Conservation (phyloP, 1,284 basidiomycete genomes). For the Fistulinella cinereoalba region DNA sequence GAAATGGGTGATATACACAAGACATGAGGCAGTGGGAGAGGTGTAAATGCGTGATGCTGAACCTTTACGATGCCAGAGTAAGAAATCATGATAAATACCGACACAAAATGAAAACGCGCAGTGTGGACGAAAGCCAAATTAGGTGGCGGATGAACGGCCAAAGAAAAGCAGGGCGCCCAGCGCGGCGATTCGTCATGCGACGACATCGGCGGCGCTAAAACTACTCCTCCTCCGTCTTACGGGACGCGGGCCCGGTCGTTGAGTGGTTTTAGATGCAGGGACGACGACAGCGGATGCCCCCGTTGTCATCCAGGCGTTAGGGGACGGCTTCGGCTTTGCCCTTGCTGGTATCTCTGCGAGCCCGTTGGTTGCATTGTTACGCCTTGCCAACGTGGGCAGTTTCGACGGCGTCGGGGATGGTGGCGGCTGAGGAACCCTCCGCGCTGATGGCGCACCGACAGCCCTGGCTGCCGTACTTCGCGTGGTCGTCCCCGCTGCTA, state of each 20-base stretch:
- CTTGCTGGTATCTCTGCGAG: slow-evolving; percentile 49
- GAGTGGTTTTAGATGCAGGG: slow-evolving; percentile 58
- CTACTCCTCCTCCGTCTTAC: slow-evolving; percentile 75
- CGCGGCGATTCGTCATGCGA: slow-evolving; percentile 46
- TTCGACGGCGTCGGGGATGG: slow-evolving; percentile 69
- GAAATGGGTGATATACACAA: slow-evolving; percentile 20
- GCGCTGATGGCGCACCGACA: slow-evolving; percentile 41
- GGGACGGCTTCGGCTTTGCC: slow-evolving; percentile 33
- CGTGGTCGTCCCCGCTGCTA: slow-evolving; percentile 53
- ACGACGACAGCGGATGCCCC: slow-evolving; percentile 67
- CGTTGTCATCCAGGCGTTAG: slow-evolving; percentile 71
- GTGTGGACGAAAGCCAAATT: slow-evolving; percentile 5
- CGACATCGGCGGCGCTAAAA: slow-evolving; percentile 77
- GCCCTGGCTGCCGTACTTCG: slow-evolving; percentile 37
- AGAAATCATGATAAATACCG: slow-evolving; percentile 32
- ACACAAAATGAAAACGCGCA: slow-evolving; percentile 10
- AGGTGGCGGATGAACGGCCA: slow-evolving; percentile 3
- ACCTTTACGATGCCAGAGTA: slow-evolving; percentile 32
- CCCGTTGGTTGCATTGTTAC: slow-evolving; percentile 48
- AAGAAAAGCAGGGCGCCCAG: slow-evolving; percentile 11
- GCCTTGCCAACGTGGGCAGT: slow-evolving; percentile 66
- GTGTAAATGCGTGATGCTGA: slow-evolving; percentile 18
- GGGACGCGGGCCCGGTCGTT: slow-evolving; percentile 65
- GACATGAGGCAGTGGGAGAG: slow-evolving; percentile 8
- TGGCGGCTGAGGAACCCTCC: slow-evolving; percentile 39